Base-by-base conservation (phyloP, 2,329 filamentous ascomycete species). In the Fusarium multiceps region DNA sequence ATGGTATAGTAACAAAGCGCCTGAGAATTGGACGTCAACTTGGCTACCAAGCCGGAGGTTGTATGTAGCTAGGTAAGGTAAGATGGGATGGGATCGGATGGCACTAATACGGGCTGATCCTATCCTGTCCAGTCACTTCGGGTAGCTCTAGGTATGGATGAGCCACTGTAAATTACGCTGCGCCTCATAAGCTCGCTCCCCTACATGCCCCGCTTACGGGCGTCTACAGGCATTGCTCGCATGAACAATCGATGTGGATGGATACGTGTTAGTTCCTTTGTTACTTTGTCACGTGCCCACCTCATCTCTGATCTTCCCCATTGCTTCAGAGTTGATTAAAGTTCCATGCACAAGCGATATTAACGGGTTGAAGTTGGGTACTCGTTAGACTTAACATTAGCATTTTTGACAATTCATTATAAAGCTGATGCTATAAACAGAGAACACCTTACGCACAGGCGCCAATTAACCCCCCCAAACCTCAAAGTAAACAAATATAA, bases 351-450 rank as follows among this genome's bases (percentile, higher is more conserved):
- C 41, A 43, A 50, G 23, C 30, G 30, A 18, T 21, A 37, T 34
- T 50, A 50, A 21, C 21, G 27, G 27, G n/a, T 13, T 20, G 23
- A 34, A 12, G 34, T 37, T 37, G 23, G 14, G 18, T 40, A 27
- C 18, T 27, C 43, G 28, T 45, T 66, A 40, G 13, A 66, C 40
- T 60, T 59, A 18, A 42, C 18, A 55, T 27, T 50, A 28, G 58
- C 48, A 62, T 63, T 53, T 66, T 64, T 63, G 51, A 69, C 55
- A 59, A 69, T 74, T 73, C 72, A 75, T 75, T 75, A 74, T 68
- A 71, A 71, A 60, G 58, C 58, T 50, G 50, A 60, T 62, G 55
- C 63, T 73, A 71, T 53, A 72, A 66, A 72, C 67, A 72, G 63
- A 72, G 71, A 74, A 62, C 45, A 59, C 60, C 57, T 66, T 42